phyloP scores from a whole-genome alignment of 306 rosid species.

The Gleditsia sinensis region DNA sequence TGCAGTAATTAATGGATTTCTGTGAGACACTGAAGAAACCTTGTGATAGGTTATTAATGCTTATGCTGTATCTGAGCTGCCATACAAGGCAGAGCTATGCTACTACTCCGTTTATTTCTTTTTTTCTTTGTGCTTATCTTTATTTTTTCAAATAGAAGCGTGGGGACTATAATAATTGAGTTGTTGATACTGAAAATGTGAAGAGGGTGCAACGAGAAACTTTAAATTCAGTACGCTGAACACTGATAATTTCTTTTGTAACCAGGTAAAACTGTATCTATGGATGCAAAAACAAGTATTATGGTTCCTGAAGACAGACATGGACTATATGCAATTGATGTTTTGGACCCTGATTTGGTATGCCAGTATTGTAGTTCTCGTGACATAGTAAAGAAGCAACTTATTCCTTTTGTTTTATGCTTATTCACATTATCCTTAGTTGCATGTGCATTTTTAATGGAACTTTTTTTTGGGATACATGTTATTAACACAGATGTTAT shows the following conservation, averaged over 20 bases:
- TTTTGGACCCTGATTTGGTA: constrained; percentile 96
- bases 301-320: constrained; percentile 83
- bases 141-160: neutral
- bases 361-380: constrained; percentile 3
- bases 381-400: neutral
- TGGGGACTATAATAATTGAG: neutral
- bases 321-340: constrained; percentile 83
- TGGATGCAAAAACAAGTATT: constrained; percentile 69
- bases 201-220: neutral
- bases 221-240: neutral
- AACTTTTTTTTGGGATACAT: neutral
- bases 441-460: neutral
- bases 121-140: neutral
- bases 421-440: neutral
- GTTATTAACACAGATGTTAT: neutral
- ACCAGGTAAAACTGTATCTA: constrained; percentile 73
- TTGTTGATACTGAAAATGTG: neutral
- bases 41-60: neutral
- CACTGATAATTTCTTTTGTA: constrained; percentile 19
- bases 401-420: neutral
- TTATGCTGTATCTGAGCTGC: too few species aligned
- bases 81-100: neutral
- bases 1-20: neutral
- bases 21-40: neutral
- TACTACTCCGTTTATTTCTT: neutral